Percentiles rank a stretch among this genome's conserved stretches.
Evolutionary conservation across 2,329 filamentous ascomycete species (phyloP).

Genomic region (Cytospora mali): DNA sequence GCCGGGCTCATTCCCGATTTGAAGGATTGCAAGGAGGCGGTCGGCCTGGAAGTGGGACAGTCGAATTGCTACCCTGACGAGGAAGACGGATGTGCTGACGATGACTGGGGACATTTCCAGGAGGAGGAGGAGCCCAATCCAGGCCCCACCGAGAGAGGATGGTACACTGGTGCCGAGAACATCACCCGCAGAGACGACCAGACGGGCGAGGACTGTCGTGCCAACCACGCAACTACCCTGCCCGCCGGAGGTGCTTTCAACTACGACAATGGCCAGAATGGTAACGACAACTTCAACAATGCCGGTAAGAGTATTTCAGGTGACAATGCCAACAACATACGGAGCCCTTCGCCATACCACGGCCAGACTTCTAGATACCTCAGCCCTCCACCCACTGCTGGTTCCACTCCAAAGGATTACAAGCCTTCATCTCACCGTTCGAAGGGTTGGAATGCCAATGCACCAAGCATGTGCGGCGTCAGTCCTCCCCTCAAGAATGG

Average conservation of each 20-base stretch:
- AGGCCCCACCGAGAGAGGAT: neutral
- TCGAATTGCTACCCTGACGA: constrained; percentile 16
- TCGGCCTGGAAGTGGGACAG: constrained; percentile 3
- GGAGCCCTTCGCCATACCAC: neutral
- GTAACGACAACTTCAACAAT: neutral
- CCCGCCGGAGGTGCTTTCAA: neutral
- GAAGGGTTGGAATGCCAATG: no score
- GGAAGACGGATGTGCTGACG: constrained; percentile 17
- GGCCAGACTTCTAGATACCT: neutral
- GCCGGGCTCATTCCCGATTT: constrained; percentile 19
- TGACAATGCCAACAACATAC: neutral
- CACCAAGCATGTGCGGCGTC: neutral
- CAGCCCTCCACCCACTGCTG: neutral
- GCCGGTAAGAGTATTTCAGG: neutral
- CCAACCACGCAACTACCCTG: neutral
- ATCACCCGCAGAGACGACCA: neutral
- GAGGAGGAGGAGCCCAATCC: neutral
- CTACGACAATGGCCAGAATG: neutral
- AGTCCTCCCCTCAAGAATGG: neutral
- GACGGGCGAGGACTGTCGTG: neutral
- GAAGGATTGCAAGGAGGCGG: constrained; percentile 21
- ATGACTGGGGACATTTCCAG: neutral
- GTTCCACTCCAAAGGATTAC: neutral
- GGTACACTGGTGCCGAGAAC: neutral
- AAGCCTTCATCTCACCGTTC: no score